These are phyloP conservation scores for Phaseolus lunatus DNA, from an alignment of 306 rosid species.

Conservation along the genomic window DNA sequence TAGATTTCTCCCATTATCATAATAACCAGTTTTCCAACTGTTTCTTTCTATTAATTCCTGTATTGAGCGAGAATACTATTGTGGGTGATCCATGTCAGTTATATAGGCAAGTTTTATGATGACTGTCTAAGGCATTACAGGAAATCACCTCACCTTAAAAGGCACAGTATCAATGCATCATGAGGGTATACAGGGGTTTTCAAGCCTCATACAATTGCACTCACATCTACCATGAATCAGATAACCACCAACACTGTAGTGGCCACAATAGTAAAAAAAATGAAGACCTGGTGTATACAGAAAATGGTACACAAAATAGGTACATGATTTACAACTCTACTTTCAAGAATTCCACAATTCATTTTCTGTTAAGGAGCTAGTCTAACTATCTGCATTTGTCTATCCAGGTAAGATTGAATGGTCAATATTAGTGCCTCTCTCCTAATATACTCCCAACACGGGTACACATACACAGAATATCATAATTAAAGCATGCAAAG, in stretches of 20 bases:
- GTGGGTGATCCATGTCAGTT: not conserved
- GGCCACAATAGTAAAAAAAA: not conserved
- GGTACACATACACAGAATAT: not conserved
- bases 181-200: not conserved
- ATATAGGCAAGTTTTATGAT: not conserved
- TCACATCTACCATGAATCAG: not conserved
- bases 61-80: slow-evolving; percentile 7
- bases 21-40: not conserved
- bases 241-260: not conserved
- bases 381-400: not conserved
- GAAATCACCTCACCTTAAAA: slow-evolving; percentile 2
- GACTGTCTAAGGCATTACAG: not conserved
- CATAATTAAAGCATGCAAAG: slow-evolving; percentile 5
- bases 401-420: not conserved
- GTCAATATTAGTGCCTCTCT: not conserved
- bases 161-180: not conserved
- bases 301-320: not conserved
- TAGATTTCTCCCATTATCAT: not conserved
- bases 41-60: slow-evolving; percentile 1
- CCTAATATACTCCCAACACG: not conserved
- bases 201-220: not conserved
- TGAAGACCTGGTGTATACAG: not conserved
- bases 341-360: slow-evolving; percentile 17
- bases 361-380: not conserved
- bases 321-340: not conserved